Conservation (phyloP, 768 basidiomycete genomes). For the Mycena haematopus region DNA sequence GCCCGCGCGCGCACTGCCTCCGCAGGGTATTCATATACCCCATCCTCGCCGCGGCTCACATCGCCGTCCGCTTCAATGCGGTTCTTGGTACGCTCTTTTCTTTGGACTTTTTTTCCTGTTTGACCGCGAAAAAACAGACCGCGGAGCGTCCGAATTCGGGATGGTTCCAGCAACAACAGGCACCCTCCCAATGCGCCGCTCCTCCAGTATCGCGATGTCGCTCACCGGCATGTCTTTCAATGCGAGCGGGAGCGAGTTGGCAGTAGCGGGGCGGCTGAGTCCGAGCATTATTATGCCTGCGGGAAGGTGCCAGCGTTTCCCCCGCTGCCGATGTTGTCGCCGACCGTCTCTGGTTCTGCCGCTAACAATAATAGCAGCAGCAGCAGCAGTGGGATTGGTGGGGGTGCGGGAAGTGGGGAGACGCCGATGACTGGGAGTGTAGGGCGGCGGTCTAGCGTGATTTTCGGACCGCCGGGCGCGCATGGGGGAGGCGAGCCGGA, state of each 20-base stretch:
- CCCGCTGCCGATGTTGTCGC: neutral
- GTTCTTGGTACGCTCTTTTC: neutral
- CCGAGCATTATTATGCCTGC: constrained; percentile 24
- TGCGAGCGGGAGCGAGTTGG: neutral
- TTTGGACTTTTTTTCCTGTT: neutral
- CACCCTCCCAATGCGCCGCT: constrained; percentile 19
- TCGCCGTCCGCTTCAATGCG: neutral
- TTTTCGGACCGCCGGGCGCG: constrained; percentile 26
- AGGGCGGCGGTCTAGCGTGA: constrained; percentile 25
- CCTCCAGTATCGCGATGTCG: constrained; percentile 19
- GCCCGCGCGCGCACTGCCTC: constrained; percentile 21
- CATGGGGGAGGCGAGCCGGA: constrained; percentile 42
- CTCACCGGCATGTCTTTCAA: constrained; percentile 28
- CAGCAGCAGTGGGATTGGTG: neutral
- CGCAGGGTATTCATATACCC: constrained; percentile 16
- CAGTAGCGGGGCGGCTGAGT: constrained; percentile 20
- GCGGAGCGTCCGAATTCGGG: no score
- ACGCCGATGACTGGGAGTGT: constrained; percentile 14
- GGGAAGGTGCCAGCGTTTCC: constrained; percentile 27
- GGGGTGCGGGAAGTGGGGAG: constrained; percentile 22
- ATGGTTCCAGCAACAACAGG: neutral
- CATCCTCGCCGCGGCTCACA: neutral
- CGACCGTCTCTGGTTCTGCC: neutral
- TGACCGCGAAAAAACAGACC: no score
- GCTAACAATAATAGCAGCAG: neutral